These are phyloP conservation scores for Microcera coccophila DNA, from an alignment of 2,329 filamentous ascomycete genomes.

Conservation along the genomic window DNA sequence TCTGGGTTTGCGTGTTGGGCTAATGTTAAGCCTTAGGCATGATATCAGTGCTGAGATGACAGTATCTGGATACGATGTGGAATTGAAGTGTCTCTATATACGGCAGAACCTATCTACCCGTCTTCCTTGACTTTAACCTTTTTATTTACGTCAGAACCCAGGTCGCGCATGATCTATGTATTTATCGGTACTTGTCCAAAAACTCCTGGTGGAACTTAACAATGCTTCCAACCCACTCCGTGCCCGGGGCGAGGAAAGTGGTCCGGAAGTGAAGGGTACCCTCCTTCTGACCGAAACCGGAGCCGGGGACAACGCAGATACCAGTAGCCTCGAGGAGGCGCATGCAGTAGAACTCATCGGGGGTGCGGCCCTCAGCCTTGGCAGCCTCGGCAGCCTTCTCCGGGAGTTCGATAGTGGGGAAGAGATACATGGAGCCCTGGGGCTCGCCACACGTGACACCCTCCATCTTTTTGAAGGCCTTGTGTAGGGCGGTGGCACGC, in stretches of 20 bases:
- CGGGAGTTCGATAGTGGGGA: conserved; percentile 85
- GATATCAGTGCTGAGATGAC: too few relatives aligned
- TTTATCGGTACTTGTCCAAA: conserved; percentile 70
- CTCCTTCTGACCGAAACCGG: conserved; percentile 91
- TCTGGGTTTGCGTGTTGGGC: too few relatives aligned
- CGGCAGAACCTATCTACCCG: too few relatives aligned
- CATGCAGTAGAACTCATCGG: conserved; percentile 95
- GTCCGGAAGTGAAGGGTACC: conserved; percentile 91
- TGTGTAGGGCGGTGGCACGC: conserved; percentile 79
- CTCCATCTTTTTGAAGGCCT: conserved; percentile 92
- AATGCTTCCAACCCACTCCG: conserved; percentile 86
- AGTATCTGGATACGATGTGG: too few relatives aligned
- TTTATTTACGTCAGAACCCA: too few relatives aligned
- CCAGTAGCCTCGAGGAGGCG: conserved; percentile 88
- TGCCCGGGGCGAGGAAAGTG: conserved; percentile 93
- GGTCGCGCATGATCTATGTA: neutral
- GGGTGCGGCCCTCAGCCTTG: conserved; percentile 62
- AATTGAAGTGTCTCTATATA: too few relatives aligned
- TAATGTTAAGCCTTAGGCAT: too few relatives aligned
- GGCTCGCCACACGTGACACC: conserved; percentile 87
- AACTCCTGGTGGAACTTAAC: conserved; percentile 89
- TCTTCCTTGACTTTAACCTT: too few relatives aligned
- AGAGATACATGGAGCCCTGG: conserved; percentile 97
- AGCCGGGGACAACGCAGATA: conserved; percentile 88
- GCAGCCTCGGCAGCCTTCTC: conserved; percentile 74